Percentiles rank a stretch among this genome's conserved stretches.
phyloP scores from a whole-genome alignment of 768 basidiomycete genomes.

The Amanita rimosa region DNA sequence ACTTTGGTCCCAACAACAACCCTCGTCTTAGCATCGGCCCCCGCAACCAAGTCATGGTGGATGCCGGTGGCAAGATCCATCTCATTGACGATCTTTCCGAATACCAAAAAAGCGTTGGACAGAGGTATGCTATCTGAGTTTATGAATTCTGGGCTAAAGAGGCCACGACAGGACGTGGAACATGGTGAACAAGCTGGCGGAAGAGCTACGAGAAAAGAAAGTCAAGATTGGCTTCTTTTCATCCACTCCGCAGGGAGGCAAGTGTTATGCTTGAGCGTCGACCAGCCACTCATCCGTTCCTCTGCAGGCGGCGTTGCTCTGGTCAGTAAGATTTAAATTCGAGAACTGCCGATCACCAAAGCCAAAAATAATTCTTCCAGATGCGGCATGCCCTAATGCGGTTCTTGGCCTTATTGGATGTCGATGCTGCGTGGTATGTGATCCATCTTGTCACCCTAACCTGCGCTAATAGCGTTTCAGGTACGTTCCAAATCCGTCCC shows the following conservation, averaged over 20 bases:
- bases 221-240: conserved; percentile 91
- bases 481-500: conserved; percentile 86
- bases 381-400: conserved; percentile 94
- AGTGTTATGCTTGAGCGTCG: conserved; percentile 11
- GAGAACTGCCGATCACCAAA: conserved; percentile 7
- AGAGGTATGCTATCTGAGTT: conserved; percentile 25
- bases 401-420: conserved; percentile 69
- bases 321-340: conserved; percentile 37
- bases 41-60: conserved; percentile 82
- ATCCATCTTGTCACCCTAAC: conserved; percentile 11
- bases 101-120: conserved; percentile 61
- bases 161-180: conserved; percentile 51
- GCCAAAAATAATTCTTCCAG: conserved; percentile 24
- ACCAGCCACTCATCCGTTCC: conserved; percentile 6
- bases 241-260: conserved; percentile 90
- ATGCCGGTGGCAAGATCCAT: conserved; percentile 78
- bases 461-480: conserved; percentile 19
- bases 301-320: conserved; percentile 82
- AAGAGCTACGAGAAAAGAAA: conserved; percentile 78
- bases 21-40: conserved; percentile 74
- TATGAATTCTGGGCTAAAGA: too few species aligned
- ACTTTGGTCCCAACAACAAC: conserved; percentile 74
- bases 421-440: conserved; percentile 73
- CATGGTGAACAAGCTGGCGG: conserved; percentile 69
- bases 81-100: conserved; percentile 75